phyloP scores from a whole-genome alignment of 768 basidiomycete genomes.

The Amanita molliuscula region DNA sequence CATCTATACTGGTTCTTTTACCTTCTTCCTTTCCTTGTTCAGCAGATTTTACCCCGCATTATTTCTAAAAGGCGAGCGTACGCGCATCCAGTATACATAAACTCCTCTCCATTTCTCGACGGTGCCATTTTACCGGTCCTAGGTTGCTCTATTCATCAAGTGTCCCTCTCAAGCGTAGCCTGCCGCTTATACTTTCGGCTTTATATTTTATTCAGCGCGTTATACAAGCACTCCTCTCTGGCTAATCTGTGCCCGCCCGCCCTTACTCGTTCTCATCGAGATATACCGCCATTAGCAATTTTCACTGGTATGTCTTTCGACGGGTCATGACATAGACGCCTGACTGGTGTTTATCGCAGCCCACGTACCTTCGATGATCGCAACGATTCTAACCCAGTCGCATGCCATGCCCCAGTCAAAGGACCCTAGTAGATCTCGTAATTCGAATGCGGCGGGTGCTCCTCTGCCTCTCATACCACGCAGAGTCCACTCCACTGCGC shows the following conservation, averaged over 20 bases:
- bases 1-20: neutral
- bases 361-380: constrained; percentile 26
- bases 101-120: constrained; percentile 4
- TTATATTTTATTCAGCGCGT: neutral
- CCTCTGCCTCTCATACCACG: constrained; percentile 60
- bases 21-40: neutral
- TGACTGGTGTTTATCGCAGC: neutral
- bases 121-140: neutral
- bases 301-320: neutral
- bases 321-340: neutral
- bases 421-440: constrained; percentile 22
- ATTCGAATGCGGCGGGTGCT: constrained; percentile 44
- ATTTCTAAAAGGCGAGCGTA: neutral
- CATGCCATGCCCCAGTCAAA: constrained; percentile 25
- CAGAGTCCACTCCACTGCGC: constrained; percentile 21
- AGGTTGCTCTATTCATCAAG: neutral
- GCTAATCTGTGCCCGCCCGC: neutral
- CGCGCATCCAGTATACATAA: neutral
- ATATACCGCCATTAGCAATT: neutral
- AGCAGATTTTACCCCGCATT: neutral
- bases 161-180: neutral
- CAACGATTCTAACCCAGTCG: constrained; percentile 27
- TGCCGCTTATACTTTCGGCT: neutral
- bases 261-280: neutral
- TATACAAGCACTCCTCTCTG: neutral